Evolutionary conservation across 768 basidiomycete species (phyloP).

Genomic region (Mycena indigotica): DNA sequence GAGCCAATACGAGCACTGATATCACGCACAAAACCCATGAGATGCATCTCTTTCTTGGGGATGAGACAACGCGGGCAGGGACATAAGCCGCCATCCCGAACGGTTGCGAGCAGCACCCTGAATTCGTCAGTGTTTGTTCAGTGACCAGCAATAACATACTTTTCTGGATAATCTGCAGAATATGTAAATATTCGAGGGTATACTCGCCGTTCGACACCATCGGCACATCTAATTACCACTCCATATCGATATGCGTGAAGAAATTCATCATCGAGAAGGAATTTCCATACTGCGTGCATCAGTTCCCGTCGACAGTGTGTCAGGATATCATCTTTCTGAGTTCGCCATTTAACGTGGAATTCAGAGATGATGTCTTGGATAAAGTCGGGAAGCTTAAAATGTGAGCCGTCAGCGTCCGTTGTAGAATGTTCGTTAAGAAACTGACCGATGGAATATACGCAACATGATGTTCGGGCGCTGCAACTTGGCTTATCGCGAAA

Average conservation of each 20-base stretch:
- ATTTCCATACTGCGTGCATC: constrained; percentile 28
- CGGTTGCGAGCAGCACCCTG: constrained; percentile 8
- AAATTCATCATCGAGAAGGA: constrained; percentile 30
- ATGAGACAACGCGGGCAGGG: constrained; percentile 27
- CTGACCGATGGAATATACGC: constrained; percentile 37
- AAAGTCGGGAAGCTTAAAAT: constrained; percentile 29
- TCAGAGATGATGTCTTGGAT: constrained; percentile 26
- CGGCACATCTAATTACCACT: constrained; percentile 26
- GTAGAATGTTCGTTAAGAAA: too few species aligned
- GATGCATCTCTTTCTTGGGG: constrained; percentile 18
- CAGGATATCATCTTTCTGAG: constrained; percentile 23
- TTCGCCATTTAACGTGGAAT: constrained; percentile 13
- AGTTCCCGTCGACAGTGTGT: constrained; percentile 33
- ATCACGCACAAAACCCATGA: constrained; percentile 13
- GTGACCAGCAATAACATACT: too few species aligned
- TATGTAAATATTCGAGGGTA: constrained; percentile 30
- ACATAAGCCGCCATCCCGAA: constrained; percentile 22
- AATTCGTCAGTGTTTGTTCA: constrained; percentile 2
- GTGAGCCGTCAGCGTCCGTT: too few species aligned
- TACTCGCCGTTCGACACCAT: constrained; percentile 28
- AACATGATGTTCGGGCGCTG: constrained; percentile 30
- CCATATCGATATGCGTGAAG: constrained; percentile 28
- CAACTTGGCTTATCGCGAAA: constrained; percentile 21
- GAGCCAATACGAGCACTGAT: not conserved
- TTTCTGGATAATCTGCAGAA: constrained; percentile 32